phyloP scores from a whole-genome alignment of 306 rosid species.

The Malus fusca region DNA sequence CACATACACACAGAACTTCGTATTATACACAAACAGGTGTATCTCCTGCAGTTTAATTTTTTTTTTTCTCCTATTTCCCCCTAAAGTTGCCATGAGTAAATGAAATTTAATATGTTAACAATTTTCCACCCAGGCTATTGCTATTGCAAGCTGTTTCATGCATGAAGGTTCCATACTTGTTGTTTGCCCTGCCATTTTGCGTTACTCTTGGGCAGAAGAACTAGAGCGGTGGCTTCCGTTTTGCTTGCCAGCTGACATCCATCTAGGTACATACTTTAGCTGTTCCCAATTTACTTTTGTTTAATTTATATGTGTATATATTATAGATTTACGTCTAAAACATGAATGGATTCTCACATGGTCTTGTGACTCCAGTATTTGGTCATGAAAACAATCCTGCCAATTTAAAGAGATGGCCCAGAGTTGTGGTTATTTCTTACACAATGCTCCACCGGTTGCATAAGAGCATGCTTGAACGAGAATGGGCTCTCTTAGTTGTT shows the following conservation, averaged over 20 bases:
- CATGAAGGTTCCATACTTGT: conserved; percentile 76
- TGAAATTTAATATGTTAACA: neutral
- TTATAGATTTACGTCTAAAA: neutral
- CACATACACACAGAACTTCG: neutral
- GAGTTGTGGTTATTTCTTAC: conserved; percentile 82
- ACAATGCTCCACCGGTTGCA: conserved; percentile 85
- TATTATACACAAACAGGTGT: neutral
- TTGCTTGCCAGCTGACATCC: conserved; percentile 80
- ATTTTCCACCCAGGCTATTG: conserved; percentile 62
- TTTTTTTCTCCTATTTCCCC: neutral
- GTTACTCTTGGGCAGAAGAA: conserved; percentile 96
- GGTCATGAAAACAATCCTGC: conserved; percentile 84
- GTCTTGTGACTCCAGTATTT: conserved; percentile 52
- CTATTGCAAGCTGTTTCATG: conserved; percentile 78
- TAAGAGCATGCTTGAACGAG: conserved; percentile 68
- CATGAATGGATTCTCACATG: neutral
- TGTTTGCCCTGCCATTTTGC: conserved; percentile 92
- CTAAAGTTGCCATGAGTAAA: neutral
- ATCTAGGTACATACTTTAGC: conserved; percentile 48
- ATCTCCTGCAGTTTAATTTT: neutral
- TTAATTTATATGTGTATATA: neutral
- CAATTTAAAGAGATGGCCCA: conserved; percentile 59
- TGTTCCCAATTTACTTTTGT: neutral
- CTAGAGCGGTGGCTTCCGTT: conserved; percentile 90
- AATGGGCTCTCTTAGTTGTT: conserved; percentile 81